Conservation (phyloP, 1,139 yeast species). For the Geotrichum citri-aurantii region DNA sequence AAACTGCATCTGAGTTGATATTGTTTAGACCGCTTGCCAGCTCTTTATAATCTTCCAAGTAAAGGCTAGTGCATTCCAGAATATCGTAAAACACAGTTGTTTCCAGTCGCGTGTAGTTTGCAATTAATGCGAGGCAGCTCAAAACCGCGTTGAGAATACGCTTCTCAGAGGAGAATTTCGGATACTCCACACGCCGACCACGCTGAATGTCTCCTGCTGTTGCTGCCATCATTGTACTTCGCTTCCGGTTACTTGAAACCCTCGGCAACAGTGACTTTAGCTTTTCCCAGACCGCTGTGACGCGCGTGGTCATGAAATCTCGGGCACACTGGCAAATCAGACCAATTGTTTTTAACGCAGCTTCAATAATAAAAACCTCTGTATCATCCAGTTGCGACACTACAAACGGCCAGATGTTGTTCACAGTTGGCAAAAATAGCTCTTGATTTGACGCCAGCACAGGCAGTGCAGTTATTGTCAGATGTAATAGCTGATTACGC, state of each 20-base stretch:
- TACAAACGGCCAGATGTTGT: constrained; percentile 61
- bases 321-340: constrained; percentile 42
- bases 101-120: constrained; percentile 24
- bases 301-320: constrained; percentile 48
- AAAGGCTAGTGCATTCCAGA: constrained; percentile 21
- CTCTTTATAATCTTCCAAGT: constrained; percentile 14
- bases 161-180: constrained; percentile 27
- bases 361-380: constrained; percentile 35
- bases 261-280: constrained; percentile 20
- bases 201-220: background rate
- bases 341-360: constrained; percentile 39
- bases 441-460: constrained; percentile 56
- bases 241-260: background rate
- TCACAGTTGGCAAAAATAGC: constrained; percentile 59
- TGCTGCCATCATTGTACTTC: background rate
- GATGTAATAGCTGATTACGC: constrained; percentile 50
- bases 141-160: constrained; percentile 24
- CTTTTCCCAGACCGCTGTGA: constrained; percentile 43
- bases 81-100: constrained; percentile 26
- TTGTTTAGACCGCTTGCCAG: constrained; percentile 19
- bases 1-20: constrained; percentile 25
- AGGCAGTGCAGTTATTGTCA: constrained; percentile 50
- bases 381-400: constrained; percentile 29
- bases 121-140: constrained; percentile 22
- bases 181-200: constrained; percentile 10